These are phyloP conservation scores for Candida corydali DNA, from an alignment of 805 yeast genomes.

Conservation along the genomic window DNA sequence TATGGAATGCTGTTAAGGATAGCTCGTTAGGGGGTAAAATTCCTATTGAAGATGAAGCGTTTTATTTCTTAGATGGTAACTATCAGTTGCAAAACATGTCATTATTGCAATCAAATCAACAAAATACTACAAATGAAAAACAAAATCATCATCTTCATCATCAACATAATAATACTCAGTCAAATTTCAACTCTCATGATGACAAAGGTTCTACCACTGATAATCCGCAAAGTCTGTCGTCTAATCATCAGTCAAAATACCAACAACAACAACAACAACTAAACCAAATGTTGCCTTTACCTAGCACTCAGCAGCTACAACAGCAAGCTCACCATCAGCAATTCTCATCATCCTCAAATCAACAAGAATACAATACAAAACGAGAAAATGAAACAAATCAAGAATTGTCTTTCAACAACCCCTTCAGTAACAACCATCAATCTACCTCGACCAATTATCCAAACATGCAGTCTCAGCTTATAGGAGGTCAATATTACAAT, in stretches of 20 bases:
- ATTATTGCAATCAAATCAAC: conserved; percentile 17
- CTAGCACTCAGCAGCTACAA: conserved; percentile 9
- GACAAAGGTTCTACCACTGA: conserved; percentile 3
- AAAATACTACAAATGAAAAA: conserved; percentile 2
- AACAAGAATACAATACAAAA: conserved; percentile 8
- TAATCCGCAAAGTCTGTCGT: not conserved
- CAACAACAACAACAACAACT: conserved; percentile 4
- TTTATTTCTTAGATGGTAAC: conserved; percentile 43
- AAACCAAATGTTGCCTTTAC: conserved; percentile 10
- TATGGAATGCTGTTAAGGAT: conserved; percentile 56
- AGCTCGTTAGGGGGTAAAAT: conserved; percentile 56
- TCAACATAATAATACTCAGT: not conserved
- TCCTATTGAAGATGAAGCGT: conserved; percentile 47
- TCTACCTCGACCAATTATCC: conserved; percentile 8
- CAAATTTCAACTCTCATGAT: too few species aligned
- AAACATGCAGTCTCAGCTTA: not conserved
- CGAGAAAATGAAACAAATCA: conserved; percentile 10
- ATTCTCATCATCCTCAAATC: conserved; percentile 8
- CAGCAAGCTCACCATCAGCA: conserved; percentile 10
- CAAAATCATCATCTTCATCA: not conserved
- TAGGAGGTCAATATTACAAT: not conserved
- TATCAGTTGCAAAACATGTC: conserved; percentile 41
- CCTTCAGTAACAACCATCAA: conserved; percentile 14
- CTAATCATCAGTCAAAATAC: not conserved
- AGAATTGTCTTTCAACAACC: conserved; percentile 19